Base-by-base conservation (phyloP, 1,284 basidiomycete species). In the Microbotryum violaceum region DNA sequence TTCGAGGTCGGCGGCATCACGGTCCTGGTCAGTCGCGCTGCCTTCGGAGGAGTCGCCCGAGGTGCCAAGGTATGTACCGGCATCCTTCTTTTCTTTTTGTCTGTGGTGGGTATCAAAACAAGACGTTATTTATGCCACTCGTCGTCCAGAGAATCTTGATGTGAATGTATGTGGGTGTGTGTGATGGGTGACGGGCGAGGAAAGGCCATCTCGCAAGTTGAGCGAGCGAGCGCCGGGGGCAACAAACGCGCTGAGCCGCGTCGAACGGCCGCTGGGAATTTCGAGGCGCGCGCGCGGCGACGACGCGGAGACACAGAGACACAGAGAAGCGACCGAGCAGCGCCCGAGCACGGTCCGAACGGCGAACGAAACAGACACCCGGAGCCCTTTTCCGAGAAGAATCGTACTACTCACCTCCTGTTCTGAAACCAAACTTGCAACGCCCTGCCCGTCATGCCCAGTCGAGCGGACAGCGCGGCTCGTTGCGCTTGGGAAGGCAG, bases 351-450 rank as follows among this genome's bases (percentile, higher is more conserved):
- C 31, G 7, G 31, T 31, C 31, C 31, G 6, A 27, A 27, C 27
- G 27, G 27, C 27, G 27, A 27, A 27, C 27, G 27, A 27, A 27
- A 6, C 27, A 27, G 6, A 27, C 27, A 31, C 31, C 31, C 31
- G 9, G 31, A 10, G 7, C 31, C 9, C 31, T 31, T 31, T 8
- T 9, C 6, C 29, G 7, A 31, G 31, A 31, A 31, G 8, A 31
- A 31, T 6, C 31, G 31, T 10, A 31, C 31, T 20, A 52, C 67
- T 54, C 16, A 67, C 67, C 67, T 56, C 27, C 65, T 53, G 60
- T 70, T 70, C 60, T 70, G 70, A 33, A 66, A 66, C 70, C 70
- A 70, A 8, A 70, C 66, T 49, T 67, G 66, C 9, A 68, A 63
- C 1, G 68, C 65, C 6, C 70, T 54, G 12, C 57, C 58, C 9